Conservation (phyloP, 2,329 filamentous ascomycete genomes). For the Dendrostoma leiphaemia region DNA sequence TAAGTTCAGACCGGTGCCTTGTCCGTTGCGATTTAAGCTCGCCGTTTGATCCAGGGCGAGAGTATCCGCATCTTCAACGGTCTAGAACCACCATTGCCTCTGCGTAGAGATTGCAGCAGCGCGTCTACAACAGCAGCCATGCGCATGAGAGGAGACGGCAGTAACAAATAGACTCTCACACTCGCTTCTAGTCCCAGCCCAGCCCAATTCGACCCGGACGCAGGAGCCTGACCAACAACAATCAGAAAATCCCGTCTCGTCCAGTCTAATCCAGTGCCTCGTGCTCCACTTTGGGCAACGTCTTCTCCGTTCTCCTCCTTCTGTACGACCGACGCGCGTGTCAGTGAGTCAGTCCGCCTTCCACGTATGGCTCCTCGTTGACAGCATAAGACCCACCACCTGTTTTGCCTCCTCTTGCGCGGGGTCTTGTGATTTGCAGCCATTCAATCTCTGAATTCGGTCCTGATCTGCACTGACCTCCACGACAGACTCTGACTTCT, state of each 20-base stretch:
- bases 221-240: too few relatives aligned
- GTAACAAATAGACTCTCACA: not conserved
- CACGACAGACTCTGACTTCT: not conserved
- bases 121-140: not conserved
- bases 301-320: not conserved
- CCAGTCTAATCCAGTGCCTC: not conserved
- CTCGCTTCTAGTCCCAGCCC: too few relatives aligned
- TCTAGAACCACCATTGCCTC: not conserved
- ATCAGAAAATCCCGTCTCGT: too few relatives aligned
- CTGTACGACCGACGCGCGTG: not conserved
- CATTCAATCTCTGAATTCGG: not conserved
- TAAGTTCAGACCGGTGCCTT: not conserved
- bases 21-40: not conserved
- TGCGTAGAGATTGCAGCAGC: not conserved
- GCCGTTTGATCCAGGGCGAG: not conserved
- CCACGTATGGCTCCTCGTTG: not conserved
- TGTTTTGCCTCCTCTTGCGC: not conserved
- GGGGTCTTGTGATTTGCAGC: not conserved
- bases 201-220: too few relatives aligned
- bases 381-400: not conserved
- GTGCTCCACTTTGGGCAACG: not conserved
- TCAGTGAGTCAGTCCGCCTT: constrained; percentile 6
- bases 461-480: constrained; percentile 1
- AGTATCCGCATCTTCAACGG: not conserved
- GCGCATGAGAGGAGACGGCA: too few relatives aligned